Conservation (phyloP, 2,329 filamentous ascomycete genomes). For the Penicillium freii region DNA sequence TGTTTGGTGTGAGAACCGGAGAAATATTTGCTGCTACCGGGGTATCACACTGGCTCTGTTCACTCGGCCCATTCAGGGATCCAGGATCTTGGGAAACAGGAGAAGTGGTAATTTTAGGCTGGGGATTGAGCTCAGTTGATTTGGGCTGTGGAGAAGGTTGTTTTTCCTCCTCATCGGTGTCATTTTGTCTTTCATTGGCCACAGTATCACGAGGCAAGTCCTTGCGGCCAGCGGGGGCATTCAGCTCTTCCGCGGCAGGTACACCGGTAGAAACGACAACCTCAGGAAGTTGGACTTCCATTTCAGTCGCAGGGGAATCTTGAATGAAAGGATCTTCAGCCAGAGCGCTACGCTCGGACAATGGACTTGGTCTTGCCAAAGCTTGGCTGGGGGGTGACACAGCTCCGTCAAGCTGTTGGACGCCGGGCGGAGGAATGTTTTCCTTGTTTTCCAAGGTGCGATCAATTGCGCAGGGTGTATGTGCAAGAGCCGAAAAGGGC, state of each 20-base stretch:
- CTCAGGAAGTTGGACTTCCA: background rate
- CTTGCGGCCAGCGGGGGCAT: background rate
- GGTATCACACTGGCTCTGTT: background rate
- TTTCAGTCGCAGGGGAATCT: background rate
- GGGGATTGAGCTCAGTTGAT: background rate
- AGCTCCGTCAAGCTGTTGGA: background rate
- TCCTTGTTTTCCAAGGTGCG: slow-evolving; percentile 18
- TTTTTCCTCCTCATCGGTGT: background rate
- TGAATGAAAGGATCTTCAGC: slow-evolving; percentile 12
- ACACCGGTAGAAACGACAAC: background rate
- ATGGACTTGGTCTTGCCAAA: background rate
- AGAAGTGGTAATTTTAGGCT: background rate
- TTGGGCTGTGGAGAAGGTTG: background rate
- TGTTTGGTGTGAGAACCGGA: background rate
- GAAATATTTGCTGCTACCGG: background rate
- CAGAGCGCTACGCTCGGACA: slow-evolving; percentile 8
- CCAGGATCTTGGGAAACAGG: background rate
- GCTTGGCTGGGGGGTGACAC: slow-evolving; percentile 1
- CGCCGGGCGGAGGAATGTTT: slow-evolving; percentile 17
- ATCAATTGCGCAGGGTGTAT: slow-evolving; percentile 5
- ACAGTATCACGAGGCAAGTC: background rate
- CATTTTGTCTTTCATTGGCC: too few relatives aligned
- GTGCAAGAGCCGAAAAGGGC: slow-evolving; percentile 4
- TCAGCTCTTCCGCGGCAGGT: background rate
- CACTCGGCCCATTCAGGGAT: background rate